Percentiles rank a stretch among this genome's conserved stretches.
These are phyloP conservation scores for Microsporum canis DNA, from an alignment of 2,329 filamentous ascomycete genomes.

Conservation along the genomic window DNA sequence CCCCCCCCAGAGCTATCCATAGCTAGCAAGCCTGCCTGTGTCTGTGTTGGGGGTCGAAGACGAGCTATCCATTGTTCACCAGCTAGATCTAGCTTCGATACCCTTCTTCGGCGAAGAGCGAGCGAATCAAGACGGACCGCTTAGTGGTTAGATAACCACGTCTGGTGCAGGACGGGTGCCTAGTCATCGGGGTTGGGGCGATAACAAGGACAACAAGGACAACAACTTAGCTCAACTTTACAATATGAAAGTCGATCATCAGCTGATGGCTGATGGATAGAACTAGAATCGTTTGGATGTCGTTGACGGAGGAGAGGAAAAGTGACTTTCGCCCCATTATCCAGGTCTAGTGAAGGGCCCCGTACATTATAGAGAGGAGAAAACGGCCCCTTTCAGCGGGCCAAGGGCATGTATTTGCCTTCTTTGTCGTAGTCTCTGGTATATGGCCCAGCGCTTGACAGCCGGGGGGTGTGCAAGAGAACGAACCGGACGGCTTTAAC, in stretches of 20 bases:
- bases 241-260: background rate
- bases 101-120: background rate
- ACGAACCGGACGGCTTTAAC: background rate
- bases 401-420: background rate
- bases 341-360: conserved; percentile 1
- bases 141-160: background rate
- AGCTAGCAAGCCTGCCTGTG: background rate
- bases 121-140: background rate
- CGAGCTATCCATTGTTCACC: background rate
- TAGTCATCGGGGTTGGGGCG: background rate
- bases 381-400: conserved; percentile 3
- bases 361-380: background rate
- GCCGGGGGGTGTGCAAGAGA: background rate
- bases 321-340: conserved; percentile 3
- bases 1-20: background rate
- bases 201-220: background rate
- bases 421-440: conserved; percentile 3
- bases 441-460: background rate
- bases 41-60: background rate
- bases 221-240: background rate
- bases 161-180: background rate
- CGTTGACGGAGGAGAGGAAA: background rate
- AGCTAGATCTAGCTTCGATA: background rate
- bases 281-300: background rate
- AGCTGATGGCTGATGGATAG: background rate